Percentiles rank a stretch among this genome's conserved stretches.
phyloP scores from a whole-genome alignment of 495 filamentous ascomycete species.

The Penicillium verhagenii region DNA sequence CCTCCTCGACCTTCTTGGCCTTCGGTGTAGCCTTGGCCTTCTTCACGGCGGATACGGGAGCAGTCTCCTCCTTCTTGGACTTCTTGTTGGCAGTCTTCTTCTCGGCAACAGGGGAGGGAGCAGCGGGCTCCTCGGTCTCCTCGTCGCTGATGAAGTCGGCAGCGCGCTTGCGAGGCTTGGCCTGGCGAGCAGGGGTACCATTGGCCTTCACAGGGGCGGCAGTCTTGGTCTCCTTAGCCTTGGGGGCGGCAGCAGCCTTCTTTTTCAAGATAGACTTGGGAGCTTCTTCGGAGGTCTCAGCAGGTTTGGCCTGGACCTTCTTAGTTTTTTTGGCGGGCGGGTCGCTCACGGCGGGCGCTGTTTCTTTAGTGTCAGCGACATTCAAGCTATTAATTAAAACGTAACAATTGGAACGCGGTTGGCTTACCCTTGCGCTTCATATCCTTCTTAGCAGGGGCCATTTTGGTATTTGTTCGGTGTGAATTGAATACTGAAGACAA shows the following conservation, averaged over 20 bases:
- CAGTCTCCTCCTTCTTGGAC: conserved; percentile 39
- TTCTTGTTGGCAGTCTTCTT: conserved; percentile 36
- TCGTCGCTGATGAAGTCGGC: conserved; percentile 51
- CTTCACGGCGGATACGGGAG: conserved; percentile 26
- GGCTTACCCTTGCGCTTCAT: conserved; percentile 72
- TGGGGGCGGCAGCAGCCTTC: conserved; percentile 23
- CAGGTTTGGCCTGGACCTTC: conserved; percentile 45
- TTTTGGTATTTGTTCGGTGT: conserved; percentile 34
- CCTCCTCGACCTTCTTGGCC: conserved; percentile 31
- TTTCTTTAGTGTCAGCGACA: conserved; percentile 8
- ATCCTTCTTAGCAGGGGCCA: conserved; percentile 68
- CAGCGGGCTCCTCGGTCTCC: conserved; percentile 32
- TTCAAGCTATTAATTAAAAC: not conserved
- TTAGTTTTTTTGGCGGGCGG: conserved; percentile 58
- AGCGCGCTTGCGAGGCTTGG: conserved; percentile 54
- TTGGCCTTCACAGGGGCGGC: conserved; percentile 32
- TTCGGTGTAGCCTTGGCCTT: conserved; percentile 35
- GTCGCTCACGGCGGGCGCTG: conserved; percentile 49
- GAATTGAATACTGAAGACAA: conserved; percentile 22
- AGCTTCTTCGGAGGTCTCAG: conserved; percentile 25
- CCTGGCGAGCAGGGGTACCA: conserved; percentile 35
- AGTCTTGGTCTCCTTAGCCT: conserved; percentile 25
- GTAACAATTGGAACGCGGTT: not conserved
- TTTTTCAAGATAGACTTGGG: conserved; percentile 44
- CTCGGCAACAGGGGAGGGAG: conserved; percentile 18